Percentiles rank a stretch among this genome's conserved stretches.
phyloP scores from a whole-genome alignment of 2,329 filamentous ascomycete species.

The Nemania serpens region DNA sequence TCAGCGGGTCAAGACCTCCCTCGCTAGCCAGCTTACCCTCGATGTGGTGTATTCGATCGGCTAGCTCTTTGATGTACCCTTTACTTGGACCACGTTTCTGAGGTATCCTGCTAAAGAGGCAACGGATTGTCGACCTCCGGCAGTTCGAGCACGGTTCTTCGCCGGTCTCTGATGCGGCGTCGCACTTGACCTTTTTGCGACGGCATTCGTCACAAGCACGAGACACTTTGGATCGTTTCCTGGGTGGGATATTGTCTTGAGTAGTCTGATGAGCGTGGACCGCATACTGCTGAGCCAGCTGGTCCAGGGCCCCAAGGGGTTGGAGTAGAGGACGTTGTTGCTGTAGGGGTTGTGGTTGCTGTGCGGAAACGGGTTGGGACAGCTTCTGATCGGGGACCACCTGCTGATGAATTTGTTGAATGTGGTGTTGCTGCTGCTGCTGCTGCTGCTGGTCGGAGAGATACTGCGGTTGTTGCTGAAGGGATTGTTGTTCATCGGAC shows the following conservation, averaged over 20 bases:
- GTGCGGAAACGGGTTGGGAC: slow-evolving; percentile 13
- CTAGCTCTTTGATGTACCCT: slow-evolving; percentile 93
- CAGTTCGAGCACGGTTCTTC: slow-evolving; percentile 82
- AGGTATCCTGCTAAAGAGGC: slow-evolving; percentile 84
- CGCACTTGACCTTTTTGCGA: slow-evolving; percentile 88
- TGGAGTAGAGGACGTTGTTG: slow-evolving; percentile 33
- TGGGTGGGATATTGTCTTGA: slow-evolving; percentile 66
- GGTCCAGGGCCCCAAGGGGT: slow-evolving; percentile 31
- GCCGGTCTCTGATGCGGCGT: slow-evolving; percentile 75
- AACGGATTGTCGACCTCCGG: slow-evolving; percentile 73
- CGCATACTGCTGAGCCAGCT: slow-evolving; percentile 48
- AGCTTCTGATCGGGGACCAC: slow-evolving; percentile 26
- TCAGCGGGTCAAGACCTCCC: slow-evolving; percentile 51
- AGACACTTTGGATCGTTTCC: slow-evolving; percentile 85
- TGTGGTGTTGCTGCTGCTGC: slow-evolving; percentile 18
- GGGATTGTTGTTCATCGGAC: slow-evolving; percentile 15
- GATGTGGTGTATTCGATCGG: slow-evolving; percentile 80
- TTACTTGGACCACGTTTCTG: slow-evolving; percentile 90
- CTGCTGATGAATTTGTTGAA: slow-evolving; percentile 26
- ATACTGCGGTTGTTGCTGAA: slow-evolving; percentile 13
- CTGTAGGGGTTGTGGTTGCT: slow-evolving; percentile 45
- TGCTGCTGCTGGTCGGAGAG: slow-evolving; percentile 19
- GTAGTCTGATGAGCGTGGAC: slow-evolving; percentile 35
- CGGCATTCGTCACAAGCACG: slow-evolving; percentile 88
- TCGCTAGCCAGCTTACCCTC: slow-evolving; percentile 74